phyloP scores from a whole-genome alignment of 1,284 basidiomycete genomes.

The Coniferiporia weirii region DNA sequence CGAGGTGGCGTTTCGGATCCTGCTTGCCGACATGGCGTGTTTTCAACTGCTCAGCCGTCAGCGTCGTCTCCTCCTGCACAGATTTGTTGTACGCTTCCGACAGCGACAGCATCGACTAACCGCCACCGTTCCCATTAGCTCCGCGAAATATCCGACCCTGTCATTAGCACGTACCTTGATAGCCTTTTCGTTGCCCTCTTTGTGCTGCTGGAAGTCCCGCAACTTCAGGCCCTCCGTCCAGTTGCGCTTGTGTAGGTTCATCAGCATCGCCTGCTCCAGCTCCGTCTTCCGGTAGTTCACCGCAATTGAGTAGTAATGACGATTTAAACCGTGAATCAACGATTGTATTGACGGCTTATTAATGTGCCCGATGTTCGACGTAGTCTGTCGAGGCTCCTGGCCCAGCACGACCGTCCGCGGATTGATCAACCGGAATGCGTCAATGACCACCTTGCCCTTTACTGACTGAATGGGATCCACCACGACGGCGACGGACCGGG shows the following conservation, averaged over 20 bases:
- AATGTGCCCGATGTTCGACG: constrained; percentile 97
- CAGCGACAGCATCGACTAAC: constrained; percentile 84
- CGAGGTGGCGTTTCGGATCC: constrained; percentile 94
- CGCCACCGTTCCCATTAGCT: too few species aligned
- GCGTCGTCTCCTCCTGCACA: constrained; percentile 91
- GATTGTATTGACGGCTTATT: constrained; percentile 99
- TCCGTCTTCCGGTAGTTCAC: constrained; percentile 97
- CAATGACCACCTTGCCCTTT: constrained; percentile 97
- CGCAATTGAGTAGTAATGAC: constrained; percentile 95
- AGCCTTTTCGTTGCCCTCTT: constrained; percentile 82
- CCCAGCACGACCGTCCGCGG: constrained; percentile 83
- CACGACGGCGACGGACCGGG: constrained; percentile 95
- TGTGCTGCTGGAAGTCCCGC: constrained; percentile 82
- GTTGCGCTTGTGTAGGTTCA: constrained; percentile 96
- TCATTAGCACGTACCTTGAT: constrained; percentile 65
- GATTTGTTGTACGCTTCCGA: constrained; percentile 94
- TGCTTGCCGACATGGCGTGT: constrained; percentile 97
- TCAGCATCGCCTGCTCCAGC: constrained; percentile 95
- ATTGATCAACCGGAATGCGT: constrained; percentile 96
- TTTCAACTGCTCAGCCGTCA: constrained; percentile 87
- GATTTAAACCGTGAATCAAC: constrained; percentile 90
- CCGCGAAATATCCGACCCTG: too few species aligned
- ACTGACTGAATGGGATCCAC: constrained; percentile 99
- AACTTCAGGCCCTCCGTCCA: constrained; percentile 96
- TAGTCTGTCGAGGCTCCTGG: constrained; percentile 95